Conservation (phyloP, 352 stramenopile species). For the Elongisporangium undulatum region DNA sequence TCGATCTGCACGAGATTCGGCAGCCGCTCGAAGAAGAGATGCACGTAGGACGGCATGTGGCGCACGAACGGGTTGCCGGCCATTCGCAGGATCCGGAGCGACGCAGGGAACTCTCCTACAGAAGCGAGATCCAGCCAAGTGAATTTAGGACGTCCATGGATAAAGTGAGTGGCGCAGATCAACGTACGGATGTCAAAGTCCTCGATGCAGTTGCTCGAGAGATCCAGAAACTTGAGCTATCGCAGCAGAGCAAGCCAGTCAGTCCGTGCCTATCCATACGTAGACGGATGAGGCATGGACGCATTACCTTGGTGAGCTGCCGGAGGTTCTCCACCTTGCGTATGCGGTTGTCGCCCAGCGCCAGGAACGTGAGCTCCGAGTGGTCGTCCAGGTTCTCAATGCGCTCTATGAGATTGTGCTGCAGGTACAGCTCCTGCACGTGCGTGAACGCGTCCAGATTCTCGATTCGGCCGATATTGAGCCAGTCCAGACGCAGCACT, state of each 20-base stretch:
- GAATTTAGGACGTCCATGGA: background rate
- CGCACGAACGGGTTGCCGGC: conserved; percentile 52
- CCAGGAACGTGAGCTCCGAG: conserved; percentile 48
- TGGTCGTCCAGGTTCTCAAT: conserved; percentile 69
- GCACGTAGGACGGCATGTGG: conserved; percentile 50
- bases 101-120: conserved; percentile 42
- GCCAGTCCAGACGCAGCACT: conserved; percentile 64
- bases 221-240: conserved; percentile 71
- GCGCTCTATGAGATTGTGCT: conserved; percentile 64
- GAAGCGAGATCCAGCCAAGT: background rate
- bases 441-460: conserved; percentile 76
- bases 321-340: conserved; percentile 51
- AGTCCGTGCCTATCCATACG: background rate
- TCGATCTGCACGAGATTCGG: conserved; percentile 59
- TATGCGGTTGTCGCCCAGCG: conserved; percentile 63
- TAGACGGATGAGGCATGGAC: conserved; percentile 4
- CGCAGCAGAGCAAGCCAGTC: conserved; percentile 2
- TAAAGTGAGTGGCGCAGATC: background rate
- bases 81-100: conserved; percentile 48
- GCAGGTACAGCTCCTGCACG: conserved; percentile 69
- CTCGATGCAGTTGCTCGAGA: conserved; percentile 73
- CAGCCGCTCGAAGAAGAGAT: conserved; percentile 57
- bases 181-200: conserved; percentile 50
- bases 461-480: conserved; percentile 65
- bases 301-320: conserved; percentile 51